Conservation (phyloP, 305 asterid genomes). For the Fraxinus dipetala region DNA sequence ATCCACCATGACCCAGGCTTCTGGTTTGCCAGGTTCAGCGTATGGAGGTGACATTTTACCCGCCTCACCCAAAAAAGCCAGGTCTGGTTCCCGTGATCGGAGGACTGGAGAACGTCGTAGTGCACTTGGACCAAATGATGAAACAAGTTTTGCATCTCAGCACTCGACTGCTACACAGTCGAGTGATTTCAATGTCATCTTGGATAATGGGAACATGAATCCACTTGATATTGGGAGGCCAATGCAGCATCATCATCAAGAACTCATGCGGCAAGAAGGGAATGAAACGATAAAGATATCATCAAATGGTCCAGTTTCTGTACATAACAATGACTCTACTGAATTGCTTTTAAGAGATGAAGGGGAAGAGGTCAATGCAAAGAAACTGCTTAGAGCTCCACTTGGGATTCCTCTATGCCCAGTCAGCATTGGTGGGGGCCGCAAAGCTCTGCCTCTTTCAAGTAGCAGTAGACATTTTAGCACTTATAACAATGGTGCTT, state of each 20-base stretch:
- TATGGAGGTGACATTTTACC: conserved; percentile 63
- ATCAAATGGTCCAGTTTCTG: conserved; percentile 41
- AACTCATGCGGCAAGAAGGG: conserved; percentile 30
- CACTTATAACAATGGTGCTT: conserved; percentile 32
- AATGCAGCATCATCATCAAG: conserved; percentile 47
- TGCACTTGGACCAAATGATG: conserved; percentile 52
- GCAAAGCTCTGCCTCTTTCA: conserved; percentile 42
- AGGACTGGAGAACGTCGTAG: conserved; percentile 55
- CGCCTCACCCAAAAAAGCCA: conserved; percentile 60
- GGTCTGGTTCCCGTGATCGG: conserved; percentile 57
- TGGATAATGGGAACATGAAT: conserved; percentile 52
- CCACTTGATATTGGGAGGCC: conserved; percentile 38
- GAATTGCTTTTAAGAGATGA: conserved; percentile 38
- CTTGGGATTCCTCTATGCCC: conserved; percentile 72
- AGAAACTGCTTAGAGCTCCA: conserved; percentile 71
- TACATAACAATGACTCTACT: conserved; percentile 39
- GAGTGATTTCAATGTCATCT: conserved; percentile 26
- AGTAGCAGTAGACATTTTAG: conserved; percentile 43
- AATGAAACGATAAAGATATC: conserved; percentile 31
- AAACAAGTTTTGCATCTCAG: conserved; percentile 39
- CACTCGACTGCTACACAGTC: conserved; percentile 36
- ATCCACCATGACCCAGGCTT: conserved; percentile 32
- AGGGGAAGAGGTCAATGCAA: conserved; percentile 41
- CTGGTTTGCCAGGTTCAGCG: conserved; percentile 49
- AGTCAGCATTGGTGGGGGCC: conserved; percentile 70